Evolutionary conservation across 441 rosid species (phyloP).

Genomic region (Pelargonium australe): DNA sequence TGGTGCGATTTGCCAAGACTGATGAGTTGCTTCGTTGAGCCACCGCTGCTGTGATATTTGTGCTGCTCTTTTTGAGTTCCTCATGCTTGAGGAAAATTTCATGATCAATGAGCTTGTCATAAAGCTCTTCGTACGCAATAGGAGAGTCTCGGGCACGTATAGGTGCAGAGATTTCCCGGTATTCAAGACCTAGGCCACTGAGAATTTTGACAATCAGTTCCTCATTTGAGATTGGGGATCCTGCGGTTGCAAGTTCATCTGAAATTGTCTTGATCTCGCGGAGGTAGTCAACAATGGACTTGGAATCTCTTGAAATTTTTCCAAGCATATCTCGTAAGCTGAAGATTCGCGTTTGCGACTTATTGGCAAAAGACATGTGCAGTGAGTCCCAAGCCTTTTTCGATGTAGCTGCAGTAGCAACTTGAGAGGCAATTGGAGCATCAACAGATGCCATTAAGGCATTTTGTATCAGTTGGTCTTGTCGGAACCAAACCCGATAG

Average conservation of each 20-base stretch:
- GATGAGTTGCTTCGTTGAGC: neutral
- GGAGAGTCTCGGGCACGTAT: neutral
- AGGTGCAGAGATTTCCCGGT: neutral
- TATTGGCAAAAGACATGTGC: neutral
- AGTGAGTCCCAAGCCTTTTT: neutral
- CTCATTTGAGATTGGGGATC: neutral
- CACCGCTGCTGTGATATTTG: neutral
- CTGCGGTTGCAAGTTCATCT: neutral
- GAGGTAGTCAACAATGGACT: neutral
- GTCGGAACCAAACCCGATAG: neutral
- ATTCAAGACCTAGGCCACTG: neutral
- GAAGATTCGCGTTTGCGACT: neutral
- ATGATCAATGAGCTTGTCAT: neutral
- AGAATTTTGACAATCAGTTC: neutral
- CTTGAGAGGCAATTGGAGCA: neutral
- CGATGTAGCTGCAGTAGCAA: neutral
- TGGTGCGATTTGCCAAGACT: neutral
- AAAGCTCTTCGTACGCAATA: conserved; percentile 1
- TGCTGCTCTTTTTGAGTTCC: neutral
- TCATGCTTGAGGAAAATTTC: neutral
- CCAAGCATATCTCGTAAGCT: neutral
- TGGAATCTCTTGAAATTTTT: neutral
- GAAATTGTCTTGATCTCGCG: neutral
- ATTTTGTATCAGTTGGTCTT: conserved; percentile 6
- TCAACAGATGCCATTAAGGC: neutral